Base-by-base conservation (phyloP, 176 grass and related monocot species). In the Juncus effusus region DNA sequence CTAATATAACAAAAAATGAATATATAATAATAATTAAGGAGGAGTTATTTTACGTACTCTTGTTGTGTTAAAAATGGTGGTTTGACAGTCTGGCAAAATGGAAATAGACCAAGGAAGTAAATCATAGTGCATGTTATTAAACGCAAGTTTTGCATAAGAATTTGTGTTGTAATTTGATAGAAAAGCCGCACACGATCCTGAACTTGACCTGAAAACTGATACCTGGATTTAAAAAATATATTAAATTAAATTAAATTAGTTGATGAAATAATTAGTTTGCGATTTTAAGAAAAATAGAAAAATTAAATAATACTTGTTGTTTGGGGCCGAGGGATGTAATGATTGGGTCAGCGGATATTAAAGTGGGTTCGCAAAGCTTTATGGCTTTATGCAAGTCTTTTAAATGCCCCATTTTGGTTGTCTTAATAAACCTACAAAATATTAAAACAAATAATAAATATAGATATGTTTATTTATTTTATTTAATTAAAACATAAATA, bases 351-450 rank as follows among this genome's bases (percentile, higher is more conserved):
- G 80, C 88, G 52, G 75, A 76, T 73, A 89, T 73, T 76, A 99
- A 72, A 45, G 88, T 80, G 65, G 88, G 72, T 84, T 99, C 94
- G 5, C 88, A 99, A 72, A 99, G 76, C 64, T 99, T 99, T 65
- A 99, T 93, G 52, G 88, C 88, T 67, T 80, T 84, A 73, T 99
- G 94, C 65, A 99, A 79, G 65, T 99, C 88, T 64, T 73, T 99
- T 66, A 99, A 80, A 79, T 99, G 94, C 88, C 83, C 94, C 94
- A 99, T 82, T 93, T 93, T 80, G 88, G 94, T 86, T 99, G 80
- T 85, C 94, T 93, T 80, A 93, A 62, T 16, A 99, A 75, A 36
- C 94, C 94, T 99, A 73, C 59, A 42, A 68, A 54, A 73, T n/a
- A n/a, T n/a, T n/a, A n/a, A n/a, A n/a, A n/a, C n/a, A n/a, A n/a